Evolutionary conservation across 108 stramenopile genomes (phyloP).

Genomic region (Cyclotella atomus): DNA sequence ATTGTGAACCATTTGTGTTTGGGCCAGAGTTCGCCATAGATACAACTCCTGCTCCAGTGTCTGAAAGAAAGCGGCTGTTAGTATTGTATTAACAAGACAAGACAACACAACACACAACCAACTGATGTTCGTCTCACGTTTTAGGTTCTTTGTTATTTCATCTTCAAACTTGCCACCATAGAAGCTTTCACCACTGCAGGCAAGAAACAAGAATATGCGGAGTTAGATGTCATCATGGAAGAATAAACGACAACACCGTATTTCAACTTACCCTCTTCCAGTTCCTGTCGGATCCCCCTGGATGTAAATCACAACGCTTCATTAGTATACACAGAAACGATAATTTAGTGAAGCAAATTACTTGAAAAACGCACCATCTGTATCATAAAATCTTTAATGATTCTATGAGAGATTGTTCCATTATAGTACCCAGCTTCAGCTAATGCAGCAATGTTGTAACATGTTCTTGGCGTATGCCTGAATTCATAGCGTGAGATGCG

Average conservation of each 20-base stretch:
- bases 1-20: slow-evolving; percentile 94
- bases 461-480: slow-evolving; percentile 77
- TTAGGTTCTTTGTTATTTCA: slow-evolving; percentile 88
- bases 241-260: background rate
- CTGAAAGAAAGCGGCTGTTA: no score
- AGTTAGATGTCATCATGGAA: background rate
- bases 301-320: no score
- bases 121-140: no score
- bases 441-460: slow-evolving; percentile 87
- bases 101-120: no score
- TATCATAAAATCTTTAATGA: slow-evolving; percentile 95
- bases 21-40: slow-evolving; percentile 96
- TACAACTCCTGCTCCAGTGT: slow-evolving; percentile 88
- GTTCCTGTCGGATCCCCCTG: slow-evolving; percentile 94
- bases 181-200: slow-evolving; percentile 67
- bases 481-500: background rate
- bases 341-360: no score
- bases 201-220: slow-evolving; percentile 8
- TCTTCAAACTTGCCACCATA: slow-evolving; percentile 93
- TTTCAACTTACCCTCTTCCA: slow-evolving; percentile 69
- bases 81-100: no score
- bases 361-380: slow-evolving; percentile 62
- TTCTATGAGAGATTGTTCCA: slow-evolving; percentile 92
- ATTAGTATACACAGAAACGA: no score
- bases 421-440: slow-evolving; percentile 94